Conservation (phyloP, 108 stramenopile genomes). For the Aureococcus anophagefferens region DNA sequence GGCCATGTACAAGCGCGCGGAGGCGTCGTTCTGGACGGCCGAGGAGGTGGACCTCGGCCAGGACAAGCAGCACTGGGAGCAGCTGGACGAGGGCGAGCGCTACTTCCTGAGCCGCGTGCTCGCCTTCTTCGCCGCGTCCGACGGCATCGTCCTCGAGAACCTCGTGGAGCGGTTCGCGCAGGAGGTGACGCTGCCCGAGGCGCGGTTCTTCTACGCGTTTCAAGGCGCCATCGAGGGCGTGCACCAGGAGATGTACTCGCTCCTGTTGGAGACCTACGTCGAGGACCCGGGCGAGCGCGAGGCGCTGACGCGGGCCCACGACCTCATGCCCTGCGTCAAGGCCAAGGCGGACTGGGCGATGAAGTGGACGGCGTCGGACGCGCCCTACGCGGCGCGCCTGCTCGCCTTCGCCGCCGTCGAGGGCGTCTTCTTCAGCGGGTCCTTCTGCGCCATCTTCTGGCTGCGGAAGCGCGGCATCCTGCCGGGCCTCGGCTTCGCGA, state of each 20-base stretch:
- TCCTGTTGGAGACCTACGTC: constrained; percentile 76
- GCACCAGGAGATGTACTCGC: constrained; percentile 75
- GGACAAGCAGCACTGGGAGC: constrained; percentile 11
- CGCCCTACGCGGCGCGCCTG: constrained; percentile 67
- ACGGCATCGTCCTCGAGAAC: constrained; percentile 80
- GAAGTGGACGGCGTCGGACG: constrained; percentile 55
- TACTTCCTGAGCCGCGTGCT: constrained; percentile 65
- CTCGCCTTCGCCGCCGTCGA: constrained; percentile 86
- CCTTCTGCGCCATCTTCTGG: constrained; percentile 83
- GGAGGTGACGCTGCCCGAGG: constrained; percentile 76
- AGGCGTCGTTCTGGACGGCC: constrained; percentile 15
- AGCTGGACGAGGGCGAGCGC: background rate
- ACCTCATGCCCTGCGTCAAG: constrained; percentile 62
- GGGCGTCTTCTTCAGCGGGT: constrained; percentile 82
- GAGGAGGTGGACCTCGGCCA: constrained; percentile 20
- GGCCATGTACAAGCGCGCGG: constrained; percentile 16
- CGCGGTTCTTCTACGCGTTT: constrained; percentile 80
- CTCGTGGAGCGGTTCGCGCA: constrained; percentile 67
- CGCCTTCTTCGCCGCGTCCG: constrained; percentile 77
- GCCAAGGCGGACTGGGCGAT: constrained; percentile 74
- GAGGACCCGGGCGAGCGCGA: constrained; percentile 56
- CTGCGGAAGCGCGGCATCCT: constrained; percentile 80
- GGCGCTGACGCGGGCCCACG: constrained; percentile 58
- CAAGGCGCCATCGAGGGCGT: constrained; percentile 88
- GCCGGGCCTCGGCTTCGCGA: constrained; percentile 79